A percentile compares a stretch with the other conserved stretches of the same genome.
Evolutionary conservation across 1,284 basidiomycete genomes (phyloP).

Genomic region (Coniophora puteana): DNA sequence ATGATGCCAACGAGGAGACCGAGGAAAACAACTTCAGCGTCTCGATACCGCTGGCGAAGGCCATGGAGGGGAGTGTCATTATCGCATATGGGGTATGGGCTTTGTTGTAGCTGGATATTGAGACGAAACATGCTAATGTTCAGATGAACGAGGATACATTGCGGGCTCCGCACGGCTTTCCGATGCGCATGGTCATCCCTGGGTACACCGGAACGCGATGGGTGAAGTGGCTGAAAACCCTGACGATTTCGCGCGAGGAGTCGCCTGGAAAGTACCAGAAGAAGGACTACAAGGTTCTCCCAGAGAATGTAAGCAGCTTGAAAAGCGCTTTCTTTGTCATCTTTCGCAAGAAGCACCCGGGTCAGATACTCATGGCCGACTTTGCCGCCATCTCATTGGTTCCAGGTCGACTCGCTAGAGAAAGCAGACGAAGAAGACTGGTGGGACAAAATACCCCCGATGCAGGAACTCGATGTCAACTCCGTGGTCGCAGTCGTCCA

Average conservation of each 20-base stretch:
- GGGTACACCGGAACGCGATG: constrained; percentile 71
- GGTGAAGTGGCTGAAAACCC: constrained; percentile 75
- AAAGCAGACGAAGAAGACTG: constrained; percentile 36
- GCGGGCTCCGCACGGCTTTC: constrained; percentile 63
- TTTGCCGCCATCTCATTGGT: constrained; percentile 30
- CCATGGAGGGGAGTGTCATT: constrained; percentile 49
- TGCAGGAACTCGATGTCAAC: constrained; percentile 60
- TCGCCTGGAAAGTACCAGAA: constrained; percentile 68
- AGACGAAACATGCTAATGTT: constrained; percentile 4
- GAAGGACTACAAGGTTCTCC: constrained; percentile 63
- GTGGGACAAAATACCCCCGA: constrained; percentile 49
- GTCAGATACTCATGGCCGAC: background rate
- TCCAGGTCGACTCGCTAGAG: constrained; percentile 41
- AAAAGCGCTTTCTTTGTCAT: background rate
- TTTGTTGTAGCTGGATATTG: background rate
- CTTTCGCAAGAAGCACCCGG: constrained; percentile 3
- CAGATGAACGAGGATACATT: constrained; percentile 68
- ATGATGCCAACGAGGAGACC: constrained; percentile 58
- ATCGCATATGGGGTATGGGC: constrained; percentile 57
- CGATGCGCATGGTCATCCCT: constrained; percentile 66
- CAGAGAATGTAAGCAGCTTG: constrained; percentile 41
- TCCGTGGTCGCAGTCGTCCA: constrained; percentile 50
- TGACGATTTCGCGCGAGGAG: constrained; percentile 48
- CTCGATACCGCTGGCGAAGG: constrained; percentile 52
- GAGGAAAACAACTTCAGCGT: constrained; percentile 62